Percentiles rank a stretch among this genome's conserved stretches.
Conservation (phyloP, 306 rosid species). For the Begonia masoniana region DNA sequence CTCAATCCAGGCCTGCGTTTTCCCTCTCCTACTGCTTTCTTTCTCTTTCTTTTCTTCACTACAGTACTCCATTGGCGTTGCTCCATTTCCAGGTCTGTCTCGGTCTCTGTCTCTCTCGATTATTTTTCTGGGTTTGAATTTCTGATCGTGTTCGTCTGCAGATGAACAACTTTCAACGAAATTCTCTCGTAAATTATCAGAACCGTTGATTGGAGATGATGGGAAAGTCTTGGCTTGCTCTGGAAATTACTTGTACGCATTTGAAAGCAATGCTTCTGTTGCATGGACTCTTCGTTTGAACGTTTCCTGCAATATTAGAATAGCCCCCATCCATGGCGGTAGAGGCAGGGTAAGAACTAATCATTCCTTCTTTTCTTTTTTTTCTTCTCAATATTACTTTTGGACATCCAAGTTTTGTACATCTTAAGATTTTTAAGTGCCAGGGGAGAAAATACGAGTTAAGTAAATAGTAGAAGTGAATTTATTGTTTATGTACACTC, state of each 20-base stretch:
- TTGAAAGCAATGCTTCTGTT: conserved; percentile 3
- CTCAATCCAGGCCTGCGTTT: too few species aligned
- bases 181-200: conserved; percentile 2
- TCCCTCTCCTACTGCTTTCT: too few species aligned
- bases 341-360: conserved; percentile 25
- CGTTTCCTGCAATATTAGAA: conserved; percentile 27
- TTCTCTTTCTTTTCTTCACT: too few species aligned
- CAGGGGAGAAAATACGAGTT: too few species aligned
- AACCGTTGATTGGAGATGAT: conserved; percentile 3
- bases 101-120: background rate
- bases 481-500: too few species aligned
- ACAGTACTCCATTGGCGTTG: background rate
- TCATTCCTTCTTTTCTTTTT: too few species aligned
- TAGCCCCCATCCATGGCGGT: conserved; percentile 49
- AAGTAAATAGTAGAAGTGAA: too few species aligned
- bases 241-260: conserved; percentile 2
- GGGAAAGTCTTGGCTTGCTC: conserved; percentile 3
- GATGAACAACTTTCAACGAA: background rate
- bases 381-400: too few species aligned
- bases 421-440: too few species aligned
- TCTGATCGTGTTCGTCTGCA: background rate
- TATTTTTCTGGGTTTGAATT: background rate
- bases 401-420: too few species aligned
- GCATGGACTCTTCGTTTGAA: conserved; percentile 25
- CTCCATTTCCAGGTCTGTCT: conserved; percentile 3